Evolutionary conservation across 2,329 filamentous ascomycete species (phyloP).

Genomic region (Neopestalotiopsis clavispora): DNA sequence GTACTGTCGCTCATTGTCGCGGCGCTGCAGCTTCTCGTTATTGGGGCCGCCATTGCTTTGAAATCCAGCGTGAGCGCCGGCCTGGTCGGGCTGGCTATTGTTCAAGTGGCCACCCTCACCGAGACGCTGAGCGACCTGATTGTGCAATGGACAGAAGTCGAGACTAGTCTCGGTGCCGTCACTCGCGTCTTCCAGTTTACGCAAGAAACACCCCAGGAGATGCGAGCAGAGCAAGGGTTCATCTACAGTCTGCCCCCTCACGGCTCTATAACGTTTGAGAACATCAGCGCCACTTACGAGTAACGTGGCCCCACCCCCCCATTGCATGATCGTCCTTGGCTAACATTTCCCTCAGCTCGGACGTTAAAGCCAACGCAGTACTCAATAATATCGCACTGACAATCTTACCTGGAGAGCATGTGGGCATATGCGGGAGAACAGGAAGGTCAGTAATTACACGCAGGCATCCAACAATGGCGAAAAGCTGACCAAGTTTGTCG

Average conservation of each 20-base stretch:
- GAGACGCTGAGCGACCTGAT: conserved; percentile 27
- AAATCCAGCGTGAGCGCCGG: conserved; percentile 35
- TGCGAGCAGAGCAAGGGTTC: background rate
- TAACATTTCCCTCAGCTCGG: background rate
- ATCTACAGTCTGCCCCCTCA: background rate
- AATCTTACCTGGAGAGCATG: background rate
- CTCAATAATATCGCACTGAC: conserved; percentile 9
- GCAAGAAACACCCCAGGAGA: conserved; percentile 6
- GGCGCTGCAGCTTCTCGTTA: conserved; percentile 43
- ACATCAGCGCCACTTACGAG: background rate
- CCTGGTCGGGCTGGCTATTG: conserved; percentile 36
- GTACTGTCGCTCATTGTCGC: conserved; percentile 27
- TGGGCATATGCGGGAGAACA: conserved; percentile 11
- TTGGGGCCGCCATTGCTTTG: conserved; percentile 39
- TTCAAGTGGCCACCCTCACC: conserved; percentile 32
- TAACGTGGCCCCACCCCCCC: background rate
- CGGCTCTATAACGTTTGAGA: background rate
- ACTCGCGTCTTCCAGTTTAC: conserved; percentile 21
- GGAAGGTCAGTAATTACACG: conserved; percentile 8
- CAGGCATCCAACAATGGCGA: background rate
- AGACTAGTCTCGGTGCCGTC: conserved; percentile 33
- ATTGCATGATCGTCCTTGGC: background rate
- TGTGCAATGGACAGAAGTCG: conserved; percentile 32
- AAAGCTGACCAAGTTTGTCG: background rate
- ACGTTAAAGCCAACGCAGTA: background rate